Evolutionary conservation across 352 stramenopile genomes (phyloP), one percentile per base, ranked within the genome.

Genomic region (Pythium brachiatum): DNA sequence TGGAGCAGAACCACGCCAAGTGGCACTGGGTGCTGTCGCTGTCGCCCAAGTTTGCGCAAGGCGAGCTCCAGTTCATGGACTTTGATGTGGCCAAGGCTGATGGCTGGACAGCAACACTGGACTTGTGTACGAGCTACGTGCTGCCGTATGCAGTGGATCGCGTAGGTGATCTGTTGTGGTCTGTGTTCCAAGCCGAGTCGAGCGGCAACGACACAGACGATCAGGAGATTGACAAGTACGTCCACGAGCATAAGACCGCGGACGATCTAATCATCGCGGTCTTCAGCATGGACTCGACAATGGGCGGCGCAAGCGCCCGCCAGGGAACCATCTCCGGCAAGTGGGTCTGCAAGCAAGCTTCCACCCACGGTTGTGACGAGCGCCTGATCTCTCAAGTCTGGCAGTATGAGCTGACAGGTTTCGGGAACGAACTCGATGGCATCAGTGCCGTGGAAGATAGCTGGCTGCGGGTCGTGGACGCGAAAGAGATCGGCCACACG

Each of bases 281-380:
- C 5, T 58, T 64, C 15, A 46, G 26, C 16, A 34, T 52, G 12
- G 23, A 27, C 2, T 53, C 50, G 12, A 46, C 18, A 2, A 51
- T 58, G 7, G 58, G 26, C 58, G 58, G 58, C 25, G 15, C 32
- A 13, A 4, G 2, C 21, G 16, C 36, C 15, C 15, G 5, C 13
- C 60, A 31, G n/a, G 60, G 60, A 15, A 43, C 43, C 0, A 57
- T 68, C 31, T 36, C 8, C 18, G 60, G 60, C 44, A 56, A 61
- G 21, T 53, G 31, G 32, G 16, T 62, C n/a, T n/a, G n/a, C 20
- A 32, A 48, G 32, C 52, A 51, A 15, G 29, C 54, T 20, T 3
- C 16, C 25, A 3, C 51, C 1, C 20, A 8, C 6, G 47, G 34
- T n/a, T 48, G 3, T 7, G 29, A 15, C 12, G 18, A 46, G 15